Evolutionary conservation across 148 eudicot genomes (phyloP).

Genomic region (Silene latifolia): DNA sequence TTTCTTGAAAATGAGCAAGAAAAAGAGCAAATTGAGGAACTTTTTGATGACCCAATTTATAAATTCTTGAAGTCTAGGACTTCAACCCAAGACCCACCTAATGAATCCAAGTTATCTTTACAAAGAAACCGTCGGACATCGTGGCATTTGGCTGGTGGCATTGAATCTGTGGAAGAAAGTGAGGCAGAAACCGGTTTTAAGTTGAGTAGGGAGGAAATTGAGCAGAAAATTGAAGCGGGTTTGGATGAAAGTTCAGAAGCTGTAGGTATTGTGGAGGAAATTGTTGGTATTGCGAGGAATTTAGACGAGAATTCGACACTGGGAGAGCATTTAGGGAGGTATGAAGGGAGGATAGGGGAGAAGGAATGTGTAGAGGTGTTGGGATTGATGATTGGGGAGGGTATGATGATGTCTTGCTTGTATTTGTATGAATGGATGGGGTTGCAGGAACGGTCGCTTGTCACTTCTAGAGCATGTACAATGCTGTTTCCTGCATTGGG

Average conservation of each 20-base stretch:
- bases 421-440: constrained; percentile 92
- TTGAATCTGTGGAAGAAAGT: constrained; percentile 26
- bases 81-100: constrained; percentile 43
- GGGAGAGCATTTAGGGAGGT: constrained; percentile 56
- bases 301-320: constrained; percentile 59
- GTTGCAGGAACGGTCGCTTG: constrained; percentile 64
- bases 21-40: constrained; percentile 18
- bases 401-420: constrained; percentile 60
- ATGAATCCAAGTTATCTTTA: constrained; percentile 53
- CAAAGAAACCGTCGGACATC: constrained; percentile 54
- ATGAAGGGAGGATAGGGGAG: constrained; percentile 58
- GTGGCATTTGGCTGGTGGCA: constrained; percentile 55
- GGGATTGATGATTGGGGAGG: constrained; percentile 58
- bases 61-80: constrained; percentile 59
- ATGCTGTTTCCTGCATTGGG: constrained; percentile 74
- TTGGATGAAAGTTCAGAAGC: constrained; percentile 6
- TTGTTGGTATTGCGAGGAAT: constrained; percentile 48
- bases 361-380: constrained; percentile 61
- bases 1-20: constrained; percentile 18
- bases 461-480: constrained; percentile 55
- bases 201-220: constrained; percentile 12
- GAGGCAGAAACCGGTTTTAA: constrained; percentile 22
- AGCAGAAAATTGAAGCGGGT: constrained; percentile 22
- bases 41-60: constrained; percentile 53
- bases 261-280: constrained; percentile 49